Evolutionary conservation across 192 early-diverging fungal species (phyloP).

Genomic region (Mortierella claussenii): DNA sequence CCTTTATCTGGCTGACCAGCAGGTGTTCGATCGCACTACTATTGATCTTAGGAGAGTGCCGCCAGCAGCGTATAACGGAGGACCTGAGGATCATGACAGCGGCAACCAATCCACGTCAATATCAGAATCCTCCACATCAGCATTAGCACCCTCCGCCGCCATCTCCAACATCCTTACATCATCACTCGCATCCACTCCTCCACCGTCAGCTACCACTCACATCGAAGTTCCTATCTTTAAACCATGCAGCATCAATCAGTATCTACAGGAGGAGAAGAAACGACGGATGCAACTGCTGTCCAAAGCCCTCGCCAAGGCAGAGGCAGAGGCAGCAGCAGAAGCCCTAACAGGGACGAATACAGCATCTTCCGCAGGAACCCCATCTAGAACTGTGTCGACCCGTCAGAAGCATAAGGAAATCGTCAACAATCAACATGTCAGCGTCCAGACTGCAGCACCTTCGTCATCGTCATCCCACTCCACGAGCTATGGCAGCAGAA

Average conservation of each 20-base stretch:
- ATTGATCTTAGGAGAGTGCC: constrained; percentile 20
- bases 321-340: constrained; percentile 32
- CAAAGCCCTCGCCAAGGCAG: constrained; percentile 46
- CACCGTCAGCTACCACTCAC: constrained; percentile 21
- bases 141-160: not conserved
- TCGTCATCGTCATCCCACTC: constrained; percentile 12
- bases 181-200: not conserved
- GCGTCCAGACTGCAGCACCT: constrained; percentile 29
- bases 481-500: constrained; percentile 13
- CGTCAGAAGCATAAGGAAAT: constrained; percentile 47
- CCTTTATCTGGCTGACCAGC: constrained; percentile 22
- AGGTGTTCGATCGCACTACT: constrained; percentile 2
- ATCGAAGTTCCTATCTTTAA: constrained; percentile 51
- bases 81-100: not conserved
- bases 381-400: constrained; percentile 31
- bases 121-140: not conserved
- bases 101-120: not conserved
- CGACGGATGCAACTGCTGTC: constrained; percentile 32
- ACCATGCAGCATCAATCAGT: constrained; percentile 36
- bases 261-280: constrained; percentile 47
- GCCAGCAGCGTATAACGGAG: constrained; percentile 18
- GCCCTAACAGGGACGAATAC: constrained; percentile 3
- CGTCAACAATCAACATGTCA: constrained; percentile 30
- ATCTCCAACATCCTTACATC: no score
- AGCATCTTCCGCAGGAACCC: not conserved